Conservation (phyloP, 345 rosid genomes). For the Euphorbia peplus region DNA sequence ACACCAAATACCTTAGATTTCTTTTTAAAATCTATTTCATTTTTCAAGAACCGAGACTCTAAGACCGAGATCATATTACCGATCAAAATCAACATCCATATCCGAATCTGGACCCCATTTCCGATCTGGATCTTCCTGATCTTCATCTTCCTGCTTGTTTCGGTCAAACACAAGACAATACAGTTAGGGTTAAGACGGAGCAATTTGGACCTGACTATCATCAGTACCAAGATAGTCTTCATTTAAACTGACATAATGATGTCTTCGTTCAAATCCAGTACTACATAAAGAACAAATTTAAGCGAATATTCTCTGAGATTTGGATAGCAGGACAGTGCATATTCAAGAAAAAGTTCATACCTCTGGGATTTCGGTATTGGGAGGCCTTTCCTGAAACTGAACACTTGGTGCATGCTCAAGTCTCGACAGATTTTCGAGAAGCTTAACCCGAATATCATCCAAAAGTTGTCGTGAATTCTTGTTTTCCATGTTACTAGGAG, state of each 20-base stretch:
- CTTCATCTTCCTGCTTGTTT: constrained; percentile 58
- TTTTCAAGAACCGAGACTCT: too few relatives aligned
- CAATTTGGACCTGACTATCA: neutral
- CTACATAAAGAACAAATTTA: neutral
- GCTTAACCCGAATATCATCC: constrained; percentile 74
- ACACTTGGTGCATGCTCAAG: constrained; percentile 99
- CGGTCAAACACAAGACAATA: constrained; percentile 8
- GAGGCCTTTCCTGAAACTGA: constrained; percentile 84
- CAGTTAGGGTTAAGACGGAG: neutral
- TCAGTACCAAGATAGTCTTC: neutral
- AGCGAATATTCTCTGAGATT: neutral
- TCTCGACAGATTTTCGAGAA: constrained; percentile 83
- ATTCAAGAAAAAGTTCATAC: constrained; percentile 9
- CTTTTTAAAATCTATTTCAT: neutral
- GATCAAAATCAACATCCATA: constrained; percentile 73
- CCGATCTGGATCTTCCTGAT: constrained; percentile 73
- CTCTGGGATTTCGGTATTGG: constrained; percentile 51
- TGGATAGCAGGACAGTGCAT: neutral
- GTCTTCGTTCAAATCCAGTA: neutral
- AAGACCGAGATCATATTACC: constrained; percentile 35
- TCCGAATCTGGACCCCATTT: constrained; percentile 83
- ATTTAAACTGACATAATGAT: neutral
- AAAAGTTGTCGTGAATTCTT: constrained; percentile 65
- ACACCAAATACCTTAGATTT: neutral
- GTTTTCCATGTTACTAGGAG: constrained; percentile 68